Base-by-base conservation (phyloP, 2,329 filamentous ascomycete genomes). In the Elsinoe arachidis region DNA sequence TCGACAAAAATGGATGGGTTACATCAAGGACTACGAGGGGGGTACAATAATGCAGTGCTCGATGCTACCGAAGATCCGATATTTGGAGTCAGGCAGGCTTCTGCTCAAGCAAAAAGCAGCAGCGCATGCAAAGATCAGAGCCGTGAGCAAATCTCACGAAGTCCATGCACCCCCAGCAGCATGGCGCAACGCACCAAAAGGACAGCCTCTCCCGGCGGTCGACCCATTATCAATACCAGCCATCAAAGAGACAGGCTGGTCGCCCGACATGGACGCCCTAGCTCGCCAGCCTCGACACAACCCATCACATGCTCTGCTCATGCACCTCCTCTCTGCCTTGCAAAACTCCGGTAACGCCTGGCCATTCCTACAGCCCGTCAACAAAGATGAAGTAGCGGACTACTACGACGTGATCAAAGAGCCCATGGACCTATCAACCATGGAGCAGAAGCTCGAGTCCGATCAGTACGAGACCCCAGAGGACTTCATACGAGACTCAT, bases 21-120 rank as follows among this genome's bases (percentile, higher is more conserved):
- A 97, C 67, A 99, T 99, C 76, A 99, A 99, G 70, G 93, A 99
- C 70, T 99, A 99, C 71, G 93, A 99, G 73, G 93, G 93, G 58
- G 93, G 93, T 59, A 99, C 93, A 0, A 95, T 99, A 61, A 99
- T 99, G 93, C 93, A 99, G 74, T 99, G 93, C 68, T 90, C 87
- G 55, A 97, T 99, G 93, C 80, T 99, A 17, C 92, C 92, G 6
- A 88, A 87, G 61, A 90, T 97, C 56, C 87, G 93, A 52, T 99
- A 99, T 72, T 84, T 99, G 5, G 92, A 99, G 71, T 83, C 85
- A 67, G 88, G 90, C 2, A 86, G 91, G 61, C 95, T 99, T 90
- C 80, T 99, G 1, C 81, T 96, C 49, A 97, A 99, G 76, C 93
- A 99, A 70, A 97, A 96, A 71, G 93, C 96, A 70, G 87, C 86